Conservation (phyloP, 257 asterid genomes). For the Thymus mandschuricus region DNA sequence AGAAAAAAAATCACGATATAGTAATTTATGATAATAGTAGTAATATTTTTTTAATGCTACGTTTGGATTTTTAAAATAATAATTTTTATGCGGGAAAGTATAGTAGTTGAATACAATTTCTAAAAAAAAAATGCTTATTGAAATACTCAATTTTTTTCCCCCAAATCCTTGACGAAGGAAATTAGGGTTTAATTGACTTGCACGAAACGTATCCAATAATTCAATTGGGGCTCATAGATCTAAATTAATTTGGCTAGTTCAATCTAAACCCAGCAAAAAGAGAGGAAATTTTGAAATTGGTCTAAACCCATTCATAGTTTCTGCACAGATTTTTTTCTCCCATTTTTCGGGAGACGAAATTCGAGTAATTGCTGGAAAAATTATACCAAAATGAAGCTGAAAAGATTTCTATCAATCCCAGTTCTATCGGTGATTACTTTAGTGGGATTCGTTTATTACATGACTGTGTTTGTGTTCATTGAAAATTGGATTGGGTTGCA, state of each 20-base stretch:
- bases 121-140: no score
- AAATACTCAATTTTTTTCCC: no score
- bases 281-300: not conserved
- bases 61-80: no score
- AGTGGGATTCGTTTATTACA: constrained; percentile 64
- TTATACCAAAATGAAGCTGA: constrained; percentile 50
- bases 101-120: no score
- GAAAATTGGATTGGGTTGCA: constrained; percentile 65
- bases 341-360: constrained; percentile 3
- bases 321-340: not conserved
- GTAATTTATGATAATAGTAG: no score
- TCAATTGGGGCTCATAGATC: not conserved
- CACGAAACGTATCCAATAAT: not conserved
- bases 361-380: constrained; percentile 16
- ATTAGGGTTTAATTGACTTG: no score
- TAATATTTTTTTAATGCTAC: no score
- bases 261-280: not conserved
- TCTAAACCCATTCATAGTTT: no score
- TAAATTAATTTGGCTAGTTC: not conserved
- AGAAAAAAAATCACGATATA: no score
- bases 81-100: not conserved
- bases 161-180: no score
- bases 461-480: constrained; percentile 69
- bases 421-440: constrained; percentile 51
- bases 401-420: constrained; percentile 63